phyloP scores from a whole-genome alignment of 176 grass and related monocot species.

The Raddia guianensis region DNA sequence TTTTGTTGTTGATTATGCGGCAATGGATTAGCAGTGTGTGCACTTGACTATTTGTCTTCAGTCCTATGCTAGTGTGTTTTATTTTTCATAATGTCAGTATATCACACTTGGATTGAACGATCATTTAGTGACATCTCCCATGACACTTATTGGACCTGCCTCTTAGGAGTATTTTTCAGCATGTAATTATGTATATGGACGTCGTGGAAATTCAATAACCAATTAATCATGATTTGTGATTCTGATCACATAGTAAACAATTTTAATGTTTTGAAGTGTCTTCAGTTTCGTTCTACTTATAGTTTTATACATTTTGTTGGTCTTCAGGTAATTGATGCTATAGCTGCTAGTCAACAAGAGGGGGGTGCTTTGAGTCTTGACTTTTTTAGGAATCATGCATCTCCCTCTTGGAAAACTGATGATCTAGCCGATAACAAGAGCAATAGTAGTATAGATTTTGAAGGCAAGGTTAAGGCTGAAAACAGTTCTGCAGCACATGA shows the following conservation, averaged over 20 bases:
- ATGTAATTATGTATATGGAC: neutral
- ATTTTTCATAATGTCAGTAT: neutral
- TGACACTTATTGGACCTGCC: neutral
- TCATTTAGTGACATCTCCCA: neutral
- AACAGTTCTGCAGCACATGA: constrained; percentile 50
- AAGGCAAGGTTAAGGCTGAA: constrained; percentile 51
- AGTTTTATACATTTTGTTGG: neutral
- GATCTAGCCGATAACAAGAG: constrained; percentile 44
- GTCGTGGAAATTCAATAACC: neutral
- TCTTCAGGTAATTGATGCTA: constrained; percentile 76
- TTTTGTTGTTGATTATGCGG: neutral
- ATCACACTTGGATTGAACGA: neutral
- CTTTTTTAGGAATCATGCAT: constrained; percentile 73
- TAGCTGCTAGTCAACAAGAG: constrained; percentile 75
- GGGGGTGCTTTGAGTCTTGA: constrained; percentile 75
- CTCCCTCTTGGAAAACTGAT: constrained; percentile 90
- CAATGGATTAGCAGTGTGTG: neutral
- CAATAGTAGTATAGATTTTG: constrained; percentile 48
- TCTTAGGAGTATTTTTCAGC: neutral
- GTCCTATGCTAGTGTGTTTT: neutral
- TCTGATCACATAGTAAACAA: constrained; percentile 13
- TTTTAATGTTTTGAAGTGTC: constrained; percentile 4
- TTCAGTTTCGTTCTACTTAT: constrained; percentile 19
- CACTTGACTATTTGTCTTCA: neutral
- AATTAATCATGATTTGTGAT: constrained; percentile 26